phyloP scores from a whole-genome alignment of 306 rosid species.

The Quercus aquifolioides region DNA sequence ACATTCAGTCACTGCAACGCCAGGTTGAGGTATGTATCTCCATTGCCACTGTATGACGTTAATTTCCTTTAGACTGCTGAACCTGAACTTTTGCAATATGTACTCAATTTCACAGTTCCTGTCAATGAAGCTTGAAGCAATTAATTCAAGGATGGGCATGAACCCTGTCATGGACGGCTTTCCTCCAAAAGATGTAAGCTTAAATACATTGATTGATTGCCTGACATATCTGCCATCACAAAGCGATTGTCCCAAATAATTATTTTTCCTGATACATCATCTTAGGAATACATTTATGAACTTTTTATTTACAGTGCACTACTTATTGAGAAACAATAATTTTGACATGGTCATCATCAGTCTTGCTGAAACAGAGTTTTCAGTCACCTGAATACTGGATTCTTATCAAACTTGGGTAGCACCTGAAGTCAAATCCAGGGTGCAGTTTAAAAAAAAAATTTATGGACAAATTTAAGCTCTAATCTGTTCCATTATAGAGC shows the following conservation, averaged over 20 bases:
- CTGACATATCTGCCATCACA: background rate
- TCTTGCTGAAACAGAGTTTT: background rate
- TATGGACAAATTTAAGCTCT: background rate
- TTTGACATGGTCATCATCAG: background rate
- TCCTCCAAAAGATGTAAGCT: slow-evolving; percentile 76
- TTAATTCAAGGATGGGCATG: slow-evolving; percentile 66
- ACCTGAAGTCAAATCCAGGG: background rate
- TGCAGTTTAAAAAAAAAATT: background rate
- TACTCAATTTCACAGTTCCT: slow-evolving; percentile 57
- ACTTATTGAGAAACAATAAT: background rate
- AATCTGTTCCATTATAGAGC: background rate
- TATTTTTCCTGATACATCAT: background rate
- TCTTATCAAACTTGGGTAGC: background rate
- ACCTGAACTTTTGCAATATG: slow-evolving; percentile 17
- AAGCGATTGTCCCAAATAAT: background rate
- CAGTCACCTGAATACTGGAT: background rate
- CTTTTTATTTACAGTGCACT: background rate
- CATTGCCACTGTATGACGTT: background rate
- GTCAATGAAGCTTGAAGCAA: slow-evolving; percentile 89
- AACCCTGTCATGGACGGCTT: slow-evolving; percentile 46
- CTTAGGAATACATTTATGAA: background rate
- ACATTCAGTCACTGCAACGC: slow-evolving; percentile 79
- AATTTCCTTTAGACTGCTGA: background rate
- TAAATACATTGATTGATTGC: background rate
- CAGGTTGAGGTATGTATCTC: slow-evolving; percentile 73